Percentiles rank a stretch among this genome's conserved stretches.
Conservation (phyloP, 2,329 filamentous ascomycete species). For the Exserohilum rostratum region DNA sequence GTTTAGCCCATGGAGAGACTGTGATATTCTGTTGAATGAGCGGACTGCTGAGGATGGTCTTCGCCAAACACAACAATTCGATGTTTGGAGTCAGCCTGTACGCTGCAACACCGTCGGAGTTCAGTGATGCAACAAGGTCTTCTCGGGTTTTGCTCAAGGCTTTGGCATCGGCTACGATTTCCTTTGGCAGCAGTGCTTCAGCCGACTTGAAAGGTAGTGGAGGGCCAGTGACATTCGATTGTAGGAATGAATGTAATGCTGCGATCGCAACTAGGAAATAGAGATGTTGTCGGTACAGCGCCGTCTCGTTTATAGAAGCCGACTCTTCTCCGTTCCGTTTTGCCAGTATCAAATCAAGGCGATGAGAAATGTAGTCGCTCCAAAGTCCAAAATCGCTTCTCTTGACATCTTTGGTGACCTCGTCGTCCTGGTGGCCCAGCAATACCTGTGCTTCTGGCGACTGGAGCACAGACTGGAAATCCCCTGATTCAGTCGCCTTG, state of each 20-base stretch:
- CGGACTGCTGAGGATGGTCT: constrained; percentile 61
- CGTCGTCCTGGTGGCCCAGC: constrained; percentile 49
- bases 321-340: constrained; percentile 35
- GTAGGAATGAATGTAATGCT: constrained; percentile 78
- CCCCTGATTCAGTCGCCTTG: constrained; percentile 49
- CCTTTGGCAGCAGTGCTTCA: constrained; percentile 57
- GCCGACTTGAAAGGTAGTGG: constrained; percentile 67
- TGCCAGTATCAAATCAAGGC: constrained; percentile 48
- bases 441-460: constrained; percentile 49
- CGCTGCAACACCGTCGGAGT: constrained; percentile 82
- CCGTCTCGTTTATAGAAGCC: constrained; percentile 34
- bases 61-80: constrained; percentile 81
- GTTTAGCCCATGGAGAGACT: constrained; percentile 64
- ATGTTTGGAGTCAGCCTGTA: constrained; percentile 85
- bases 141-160: constrained; percentile 51
- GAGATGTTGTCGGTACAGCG: constrained; percentile 50
- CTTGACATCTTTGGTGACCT: constrained; percentile 38
- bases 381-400: constrained; percentile 47
- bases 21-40: constrained; percentile 53
- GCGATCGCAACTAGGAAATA: constrained; percentile 67
- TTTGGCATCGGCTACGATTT: constrained; percentile 47
- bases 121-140: constrained; percentile 71
- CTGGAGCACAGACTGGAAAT: constrained; percentile 51
- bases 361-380: constrained; percentile 55
- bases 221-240: constrained; percentile 87